Evolutionary conservation across 306 rosid species (phyloP).

Genomic region (Prosopis cineraria): DNA sequence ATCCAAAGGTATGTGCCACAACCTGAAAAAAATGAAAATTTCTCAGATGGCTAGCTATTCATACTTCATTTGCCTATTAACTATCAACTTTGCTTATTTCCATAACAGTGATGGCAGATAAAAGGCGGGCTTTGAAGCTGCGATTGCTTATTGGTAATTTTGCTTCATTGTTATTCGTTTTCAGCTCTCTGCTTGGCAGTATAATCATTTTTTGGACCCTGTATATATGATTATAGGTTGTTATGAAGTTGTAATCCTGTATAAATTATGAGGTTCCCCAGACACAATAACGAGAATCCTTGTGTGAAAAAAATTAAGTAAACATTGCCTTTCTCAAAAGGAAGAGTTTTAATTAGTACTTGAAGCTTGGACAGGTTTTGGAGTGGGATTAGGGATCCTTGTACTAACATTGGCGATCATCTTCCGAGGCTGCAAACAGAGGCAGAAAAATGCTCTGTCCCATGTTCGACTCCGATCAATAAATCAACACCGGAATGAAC

Average conservation of each 20-base stretch:
- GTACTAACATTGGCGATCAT: slow-evolving; percentile 14
- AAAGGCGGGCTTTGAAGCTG: not conserved
- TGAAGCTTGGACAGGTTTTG: slow-evolving; percentile 7
- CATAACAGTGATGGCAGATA: not conserved
- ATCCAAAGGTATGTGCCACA: slow-evolving; percentile 34
- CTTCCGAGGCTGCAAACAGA: slow-evolving; percentile 25
- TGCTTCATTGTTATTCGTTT: not conserved
- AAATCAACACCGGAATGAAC: not conserved
- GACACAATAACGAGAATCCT: not conserved
- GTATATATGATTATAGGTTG: no score
- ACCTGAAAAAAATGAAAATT: no score
- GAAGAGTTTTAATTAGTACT: no score
- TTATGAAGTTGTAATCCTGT: no score
- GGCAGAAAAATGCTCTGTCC: not conserved
- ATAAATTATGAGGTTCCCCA: not conserved
- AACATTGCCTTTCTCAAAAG: no score
- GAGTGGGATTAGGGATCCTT: slow-evolving; percentile 29
- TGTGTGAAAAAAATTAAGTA: no score
- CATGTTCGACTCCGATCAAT: slow-evolving; percentile 1
- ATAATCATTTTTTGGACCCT: not conserved
- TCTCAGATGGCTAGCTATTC: no score
- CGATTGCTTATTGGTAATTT: not conserved
- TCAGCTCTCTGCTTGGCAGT: not conserved
- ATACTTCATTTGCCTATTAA: not conserved
- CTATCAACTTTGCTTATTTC: not conserved